Percentiles rank a stretch among this genome's conserved stretches.
Conservation (phyloP, 257 asterid genomes). For the Solanum medicagineum region DNA sequence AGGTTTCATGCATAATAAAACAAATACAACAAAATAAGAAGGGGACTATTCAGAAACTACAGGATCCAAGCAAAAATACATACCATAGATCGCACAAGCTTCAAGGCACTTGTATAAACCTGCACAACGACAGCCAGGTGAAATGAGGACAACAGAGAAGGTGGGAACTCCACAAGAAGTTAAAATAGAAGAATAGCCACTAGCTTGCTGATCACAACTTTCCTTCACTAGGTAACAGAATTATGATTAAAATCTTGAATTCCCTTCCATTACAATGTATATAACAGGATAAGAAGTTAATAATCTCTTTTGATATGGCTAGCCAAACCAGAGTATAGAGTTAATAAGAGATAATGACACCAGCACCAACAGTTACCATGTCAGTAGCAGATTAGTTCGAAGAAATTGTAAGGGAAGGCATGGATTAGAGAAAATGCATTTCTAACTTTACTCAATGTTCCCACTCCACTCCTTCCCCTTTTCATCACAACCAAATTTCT, state of each 20-base stretch:
- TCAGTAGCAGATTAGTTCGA: not conserved
- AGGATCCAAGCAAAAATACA: not conserved
- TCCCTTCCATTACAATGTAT: not conserved
- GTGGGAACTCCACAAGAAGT: not conserved
- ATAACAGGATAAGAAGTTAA: not conserved
- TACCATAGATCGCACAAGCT: slow-evolving; percentile 98
- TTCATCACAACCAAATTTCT: not conserved
- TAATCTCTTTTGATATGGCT: not conserved
- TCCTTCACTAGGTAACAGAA: not conserved
- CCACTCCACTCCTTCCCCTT: not conserved
- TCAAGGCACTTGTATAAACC: slow-evolving; percentile 96
- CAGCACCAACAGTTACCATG: not conserved
- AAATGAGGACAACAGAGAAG: not conserved
- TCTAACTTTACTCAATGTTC: not conserved
- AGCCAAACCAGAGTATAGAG: not conserved
- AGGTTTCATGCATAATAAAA: not conserved
- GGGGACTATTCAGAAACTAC: not conserved
- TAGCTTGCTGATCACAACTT: not conserved
- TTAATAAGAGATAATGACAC: not conserved
- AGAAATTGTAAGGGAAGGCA: not conserved
- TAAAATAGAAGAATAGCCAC: not conserved
- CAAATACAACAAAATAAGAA: not conserved
- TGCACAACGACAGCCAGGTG: slow-evolving; percentile 15
- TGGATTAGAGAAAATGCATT: not conserved
- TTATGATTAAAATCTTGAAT: not conserved